Evolutionary conservation across 495 filamentous ascomycete species (phyloP).

Genomic region (Staphylotrichum longicolle): DNA sequence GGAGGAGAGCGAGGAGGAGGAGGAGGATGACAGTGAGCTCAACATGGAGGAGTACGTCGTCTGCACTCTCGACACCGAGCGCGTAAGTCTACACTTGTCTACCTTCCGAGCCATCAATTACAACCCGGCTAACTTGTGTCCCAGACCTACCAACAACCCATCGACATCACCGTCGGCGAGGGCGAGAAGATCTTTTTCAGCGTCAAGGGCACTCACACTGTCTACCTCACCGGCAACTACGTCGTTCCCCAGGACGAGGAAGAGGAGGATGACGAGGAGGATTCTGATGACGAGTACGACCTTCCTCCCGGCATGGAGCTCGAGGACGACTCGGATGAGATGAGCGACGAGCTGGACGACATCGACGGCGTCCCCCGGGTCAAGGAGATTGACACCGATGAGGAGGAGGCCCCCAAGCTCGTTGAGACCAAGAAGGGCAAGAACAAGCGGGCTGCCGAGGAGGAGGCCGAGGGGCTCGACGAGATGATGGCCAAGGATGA

Average conservation of each 20-base stretch:
- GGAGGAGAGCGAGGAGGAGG: slow-evolving; percentile 56
- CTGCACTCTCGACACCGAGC: slow-evolving; percentile 86
- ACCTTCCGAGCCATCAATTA: background rate
- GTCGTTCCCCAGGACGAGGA: slow-evolving; percentile 57
- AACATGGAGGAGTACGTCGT: slow-evolving; percentile 84
- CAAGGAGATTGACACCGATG: slow-evolving; percentile 80
- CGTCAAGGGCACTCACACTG: slow-evolving; percentile 81
- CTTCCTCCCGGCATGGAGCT: slow-evolving; percentile 62
- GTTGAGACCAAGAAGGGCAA: slow-evolving; percentile 69
- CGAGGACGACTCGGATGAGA: slow-evolving; percentile 66
- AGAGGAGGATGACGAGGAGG: slow-evolving; percentile 56
- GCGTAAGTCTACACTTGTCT: slow-evolving; percentile 31
- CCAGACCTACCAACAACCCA: slow-evolving; percentile 90
- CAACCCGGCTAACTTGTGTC: slow-evolving; percentile 32
- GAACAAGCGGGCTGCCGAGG: slow-evolving; percentile 75
- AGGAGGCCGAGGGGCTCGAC: slow-evolving; percentile 65
- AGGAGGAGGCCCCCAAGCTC: slow-evolving; percentile 77
- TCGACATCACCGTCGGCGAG: slow-evolving; percentile 85
- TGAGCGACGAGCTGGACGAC: slow-evolving; percentile 83
- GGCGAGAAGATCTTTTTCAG: slow-evolving; percentile 88
- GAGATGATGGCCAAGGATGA: slow-evolving; percentile 68
- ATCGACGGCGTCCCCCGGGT: slow-evolving; percentile 75
- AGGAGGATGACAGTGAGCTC: slow-evolving; percentile 62
- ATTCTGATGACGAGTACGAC: slow-evolving; percentile 73
- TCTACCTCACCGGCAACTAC: slow-evolving; percentile 96